Evolutionary conservation across 2,329 filamentous ascomycete species (phyloP).

Genomic region (Bipolaris sorokiniana): DNA sequence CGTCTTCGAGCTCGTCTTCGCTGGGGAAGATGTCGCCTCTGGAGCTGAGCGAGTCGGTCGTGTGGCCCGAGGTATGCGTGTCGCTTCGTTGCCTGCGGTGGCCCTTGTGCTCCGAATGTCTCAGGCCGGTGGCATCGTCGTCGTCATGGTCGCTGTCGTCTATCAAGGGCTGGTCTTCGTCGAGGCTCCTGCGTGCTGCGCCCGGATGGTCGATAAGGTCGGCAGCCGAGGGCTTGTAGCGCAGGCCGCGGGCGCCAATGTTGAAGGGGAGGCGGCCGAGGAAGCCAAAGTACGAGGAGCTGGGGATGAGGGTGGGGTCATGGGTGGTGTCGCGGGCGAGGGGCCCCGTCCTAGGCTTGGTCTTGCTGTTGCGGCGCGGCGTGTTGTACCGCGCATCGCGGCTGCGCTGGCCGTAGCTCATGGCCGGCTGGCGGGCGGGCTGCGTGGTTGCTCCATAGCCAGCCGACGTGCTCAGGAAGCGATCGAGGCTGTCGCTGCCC

Average conservation of each 20-base stretch:
- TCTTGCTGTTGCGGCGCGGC: slow-evolving; percentile 61
- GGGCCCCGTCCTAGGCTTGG: slow-evolving; percentile 54
- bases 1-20: slow-evolving; percentile 85
- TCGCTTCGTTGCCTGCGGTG: slow-evolving; percentile 71
- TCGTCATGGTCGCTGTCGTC: slow-evolving; percentile 61
- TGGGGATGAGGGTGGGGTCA: slow-evolving; percentile 89
- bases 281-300: slow-evolving; percentile 84
- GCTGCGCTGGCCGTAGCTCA: slow-evolving; percentile 84
- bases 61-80: slow-evolving; percentile 79
- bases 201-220: slow-evolving; percentile 88
- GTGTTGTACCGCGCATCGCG: slow-evolving; percentile 45
- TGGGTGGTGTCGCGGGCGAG: slow-evolving; percentile 36
- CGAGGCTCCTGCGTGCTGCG: slow-evolving; percentile 55
- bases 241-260: slow-evolving; percentile 75
- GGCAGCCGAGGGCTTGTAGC: slow-evolving; percentile 89
- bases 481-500: slow-evolving; percentile 83
- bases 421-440: slow-evolving; percentile 75
- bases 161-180: slow-evolving; percentile 74
- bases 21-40: slow-evolving; percentile 90
- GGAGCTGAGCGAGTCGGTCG: slow-evolving; percentile 84
- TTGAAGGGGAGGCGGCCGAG: slow-evolving; percentile 83
- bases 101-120: slow-evolving; percentile 32
- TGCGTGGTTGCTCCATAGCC: slow-evolving; percentile 60
- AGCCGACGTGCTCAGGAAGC: slow-evolving; percentile 74
- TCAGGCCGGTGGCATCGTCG: slow-evolving; percentile 42